phyloP scores from a whole-genome alignment of 768 basidiomycete genomes.

The Trichaptum fuscoviolaceum region DNA sequence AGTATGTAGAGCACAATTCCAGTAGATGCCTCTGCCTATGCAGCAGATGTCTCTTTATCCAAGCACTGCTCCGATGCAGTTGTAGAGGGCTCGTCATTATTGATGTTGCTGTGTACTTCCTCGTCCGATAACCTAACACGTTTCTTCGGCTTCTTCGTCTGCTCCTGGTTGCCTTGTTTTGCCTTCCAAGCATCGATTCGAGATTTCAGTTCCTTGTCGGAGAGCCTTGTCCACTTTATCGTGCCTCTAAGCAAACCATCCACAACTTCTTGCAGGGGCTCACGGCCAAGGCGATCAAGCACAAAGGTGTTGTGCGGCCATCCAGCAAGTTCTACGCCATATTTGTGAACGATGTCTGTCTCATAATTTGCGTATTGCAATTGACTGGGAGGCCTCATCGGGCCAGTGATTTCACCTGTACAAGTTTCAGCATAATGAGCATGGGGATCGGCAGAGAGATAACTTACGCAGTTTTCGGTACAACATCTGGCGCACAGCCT shows the following conservation, averaged over 20 bases:
- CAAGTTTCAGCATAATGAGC: background rate
- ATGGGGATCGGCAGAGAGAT: background rate
- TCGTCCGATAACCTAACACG: background rate
- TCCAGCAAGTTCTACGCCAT: background rate
- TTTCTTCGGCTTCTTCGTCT: background rate
- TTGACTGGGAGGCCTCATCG: background rate
- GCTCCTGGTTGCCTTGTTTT: background rate
- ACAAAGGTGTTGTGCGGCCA: background rate
- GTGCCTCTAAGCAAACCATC: background rate
- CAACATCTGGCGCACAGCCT: background rate
- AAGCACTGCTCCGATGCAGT: too few species aligned
- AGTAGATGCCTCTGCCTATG: too few species aligned
- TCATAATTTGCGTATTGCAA: background rate
- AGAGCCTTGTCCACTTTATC: background rate
- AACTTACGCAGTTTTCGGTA: background rate
- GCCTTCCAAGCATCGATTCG: background rate
- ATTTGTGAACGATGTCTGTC: background rate
- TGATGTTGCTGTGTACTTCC: background rate
- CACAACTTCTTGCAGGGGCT: background rate
- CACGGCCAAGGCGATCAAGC: background rate
- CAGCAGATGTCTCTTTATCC: too few species aligned
- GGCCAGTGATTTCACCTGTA: background rate
- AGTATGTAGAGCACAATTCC: too few species aligned
- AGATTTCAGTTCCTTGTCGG: background rate
- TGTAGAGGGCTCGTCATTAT: background rate